phyloP scores from a whole-genome alignment of 352 stramenopile species.

The Aphanomyces stellatus region DNA sequence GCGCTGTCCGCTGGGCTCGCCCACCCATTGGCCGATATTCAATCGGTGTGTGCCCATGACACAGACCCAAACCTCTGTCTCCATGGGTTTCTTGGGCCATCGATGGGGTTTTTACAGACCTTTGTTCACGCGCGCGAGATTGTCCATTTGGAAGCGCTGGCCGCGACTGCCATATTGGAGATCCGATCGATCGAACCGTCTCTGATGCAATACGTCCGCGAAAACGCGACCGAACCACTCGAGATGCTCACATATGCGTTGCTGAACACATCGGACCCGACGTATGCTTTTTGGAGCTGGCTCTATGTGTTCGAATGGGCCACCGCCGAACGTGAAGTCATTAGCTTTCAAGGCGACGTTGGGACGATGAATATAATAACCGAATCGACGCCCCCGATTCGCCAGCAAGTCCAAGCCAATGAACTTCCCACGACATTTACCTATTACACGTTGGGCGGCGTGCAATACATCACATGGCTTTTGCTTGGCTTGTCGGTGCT shows the following conservation, averaged over 20 bases:
- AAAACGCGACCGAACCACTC: neutral
- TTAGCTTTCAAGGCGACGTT: conserved; percentile 2
- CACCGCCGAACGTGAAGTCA: neutral
- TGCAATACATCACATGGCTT: too few species aligned
- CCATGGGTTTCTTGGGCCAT: neutral
- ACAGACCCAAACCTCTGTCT: neutral
- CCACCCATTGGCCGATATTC: too few species aligned
- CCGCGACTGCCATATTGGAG: neutral
- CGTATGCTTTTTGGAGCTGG: neutral
- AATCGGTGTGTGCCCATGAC: too few species aligned
- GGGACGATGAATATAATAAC: neutral
- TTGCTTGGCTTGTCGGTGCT: too few species aligned
- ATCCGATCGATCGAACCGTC: neutral
- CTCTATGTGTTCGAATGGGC: conserved; percentile 1
- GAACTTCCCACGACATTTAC: neutral
- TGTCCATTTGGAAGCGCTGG: neutral
- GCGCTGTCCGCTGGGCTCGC: too few species aligned
- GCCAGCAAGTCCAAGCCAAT: neutral
- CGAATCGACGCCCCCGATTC: neutral
- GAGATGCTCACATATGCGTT: neutral
- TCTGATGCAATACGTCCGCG: neutral
- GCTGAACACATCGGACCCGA: neutral
- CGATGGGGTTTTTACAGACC: neutral
- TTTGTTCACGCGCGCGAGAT: neutral
- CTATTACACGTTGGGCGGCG: too few species aligned